phyloP scores from a whole-genome alignment of 169 alveolate genomes.

The Eimeria acervulina region DNA sequence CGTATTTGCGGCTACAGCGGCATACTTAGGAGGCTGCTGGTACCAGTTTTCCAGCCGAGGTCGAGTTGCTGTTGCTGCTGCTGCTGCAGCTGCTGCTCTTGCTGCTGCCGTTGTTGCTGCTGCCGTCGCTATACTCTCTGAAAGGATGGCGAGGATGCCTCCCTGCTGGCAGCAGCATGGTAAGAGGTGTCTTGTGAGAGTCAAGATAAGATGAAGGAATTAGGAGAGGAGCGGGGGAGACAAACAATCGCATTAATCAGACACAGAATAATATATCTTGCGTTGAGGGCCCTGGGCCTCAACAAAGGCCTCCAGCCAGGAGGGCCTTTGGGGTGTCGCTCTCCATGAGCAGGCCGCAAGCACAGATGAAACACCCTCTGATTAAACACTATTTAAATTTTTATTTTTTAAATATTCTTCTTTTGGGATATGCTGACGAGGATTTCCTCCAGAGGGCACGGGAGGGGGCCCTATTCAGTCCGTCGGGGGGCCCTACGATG shows the following conservation, averaged over 20 bases:
- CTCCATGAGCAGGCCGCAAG: background rate
- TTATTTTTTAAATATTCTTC: background rate
- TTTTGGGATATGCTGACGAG: background rate
- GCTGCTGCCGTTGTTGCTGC: background rate
- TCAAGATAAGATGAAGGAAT: background rate
- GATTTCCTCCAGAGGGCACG: background rate
- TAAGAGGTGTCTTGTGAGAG: background rate
- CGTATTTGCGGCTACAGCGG: background rate
- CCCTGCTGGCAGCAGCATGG: background rate
- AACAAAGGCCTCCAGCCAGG: background rate
- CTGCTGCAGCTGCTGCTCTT: background rate
- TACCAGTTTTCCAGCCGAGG: background rate
- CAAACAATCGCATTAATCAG: background rate
- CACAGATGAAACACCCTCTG: background rate
- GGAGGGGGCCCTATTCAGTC: background rate
- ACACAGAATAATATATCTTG: background rate
- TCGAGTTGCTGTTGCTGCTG: background rate
- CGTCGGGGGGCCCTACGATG: background rate
- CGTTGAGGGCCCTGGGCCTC: background rate
- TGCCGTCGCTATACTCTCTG: background rate
- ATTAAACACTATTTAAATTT: background rate
- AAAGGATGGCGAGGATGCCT: background rate
- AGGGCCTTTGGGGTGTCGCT: background rate
- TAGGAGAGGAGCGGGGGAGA: background rate
- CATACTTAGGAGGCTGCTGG: background rate